Base-by-base conservation (phyloP, 139 green algal genomes). In the Chlamydomonas sphaeroides region DNA sequence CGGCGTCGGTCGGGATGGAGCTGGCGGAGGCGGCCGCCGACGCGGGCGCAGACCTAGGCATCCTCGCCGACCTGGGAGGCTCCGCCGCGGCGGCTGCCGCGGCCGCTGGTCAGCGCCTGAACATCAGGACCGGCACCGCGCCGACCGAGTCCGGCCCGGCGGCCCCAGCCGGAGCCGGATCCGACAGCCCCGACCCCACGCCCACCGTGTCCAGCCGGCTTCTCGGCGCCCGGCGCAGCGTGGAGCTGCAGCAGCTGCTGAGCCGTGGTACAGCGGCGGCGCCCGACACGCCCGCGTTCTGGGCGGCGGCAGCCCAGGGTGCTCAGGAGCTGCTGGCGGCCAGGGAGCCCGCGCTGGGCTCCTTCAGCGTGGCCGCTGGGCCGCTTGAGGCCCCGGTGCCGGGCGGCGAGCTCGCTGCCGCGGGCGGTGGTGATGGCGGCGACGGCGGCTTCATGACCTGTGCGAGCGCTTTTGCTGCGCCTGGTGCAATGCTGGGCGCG, bases 181-280 rank as follows among this genome's bases (percentile, higher is more conserved):
- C n/a, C n/a, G n/a, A n/a, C n/a, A n/a, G n/a, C n/a, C n/a, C n/a
- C n/a, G n/a, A n/a, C n/a, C n/a, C n/a, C n/a, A n/a, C n/a, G n/a
- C n/a, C n/a, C n/a, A n/a, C n/a, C n/a, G n/a, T n/a, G n/a, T n/a
- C n/a, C n/a, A n/a, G n/a, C n/a, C n/a, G n/a, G n/a, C n/a, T n/a
- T n/a, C n/a, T n/a, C n/a, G n/a, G n/a, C n/a, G n/a, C n/a, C n/a
- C n/a, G n/a, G n/a, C n/a, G n/a, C n/a, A n/a, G n/a, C 23, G 23
- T 25, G 4, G 75, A 82, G 75, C 41, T 82, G 42, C 75, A 65
- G 23, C 75, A 82, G 62, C 75, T 82, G 42, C 75, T 82, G 75
- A 73, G 42, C 23, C 62, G 51, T 28, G 75, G 75, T 28, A 82
- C 75, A 3, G 33, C 45, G 6, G 42, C n/a, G 1, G 75, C 62